Conservation (phyloP, 345 rosid genomes). For the Rhodamnia rubescens region DNA sequence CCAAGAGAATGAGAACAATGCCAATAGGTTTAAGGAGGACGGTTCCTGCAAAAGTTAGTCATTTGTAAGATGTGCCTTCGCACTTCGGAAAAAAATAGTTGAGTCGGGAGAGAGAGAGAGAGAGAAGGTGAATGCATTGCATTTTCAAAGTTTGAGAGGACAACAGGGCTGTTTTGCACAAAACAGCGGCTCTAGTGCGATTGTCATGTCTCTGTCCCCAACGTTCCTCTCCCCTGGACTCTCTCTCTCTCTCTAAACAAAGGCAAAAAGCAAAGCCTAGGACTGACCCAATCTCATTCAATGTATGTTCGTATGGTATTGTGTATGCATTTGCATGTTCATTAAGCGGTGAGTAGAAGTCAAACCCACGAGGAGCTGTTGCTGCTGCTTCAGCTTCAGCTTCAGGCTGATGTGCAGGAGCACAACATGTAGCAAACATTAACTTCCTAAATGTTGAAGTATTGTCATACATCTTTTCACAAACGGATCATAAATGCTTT, state of each 20-base stretch:
- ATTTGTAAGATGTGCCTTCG: not conserved
- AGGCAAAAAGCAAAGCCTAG: not conserved
- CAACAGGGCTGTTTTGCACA: not conserved
- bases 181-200: not conserved
- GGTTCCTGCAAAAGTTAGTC: not conserved
- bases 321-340: not conserved
- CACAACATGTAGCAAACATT: not conserved
- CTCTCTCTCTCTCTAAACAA: not conserved
- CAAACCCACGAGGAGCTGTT: not conserved
- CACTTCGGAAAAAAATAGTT: not conserved
- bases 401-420: not conserved
- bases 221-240: not conserved
- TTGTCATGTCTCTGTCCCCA: not conserved
- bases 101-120: not conserved
- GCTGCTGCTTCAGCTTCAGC: not conserved
- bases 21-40: not conserved
- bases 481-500: too few relatives aligned
- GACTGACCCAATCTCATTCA: not conserved
- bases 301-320: not conserved
- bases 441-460: not conserved
- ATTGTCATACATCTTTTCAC: too few relatives aligned
- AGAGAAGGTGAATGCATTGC: not conserved
- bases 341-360: not conserved
- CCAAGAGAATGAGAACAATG: not conserved
- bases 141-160: not conserved